Conservation (phyloP, 1,284 basidiomycete species). For the Lentinula novae-zelandiae region DNA sequence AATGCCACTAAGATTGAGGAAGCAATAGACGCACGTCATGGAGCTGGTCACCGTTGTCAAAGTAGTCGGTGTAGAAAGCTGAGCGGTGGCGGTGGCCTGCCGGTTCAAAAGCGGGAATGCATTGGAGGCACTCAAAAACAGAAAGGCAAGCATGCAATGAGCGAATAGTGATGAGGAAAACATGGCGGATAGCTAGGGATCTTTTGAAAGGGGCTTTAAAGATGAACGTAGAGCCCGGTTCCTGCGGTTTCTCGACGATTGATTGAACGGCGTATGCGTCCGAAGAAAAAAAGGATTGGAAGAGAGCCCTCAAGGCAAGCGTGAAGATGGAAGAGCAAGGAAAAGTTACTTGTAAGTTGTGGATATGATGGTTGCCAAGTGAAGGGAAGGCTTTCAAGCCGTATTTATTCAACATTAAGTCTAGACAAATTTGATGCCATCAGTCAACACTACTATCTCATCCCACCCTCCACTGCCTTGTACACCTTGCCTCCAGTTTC, state of each 20-base stretch:
- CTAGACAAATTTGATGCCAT: background rate
- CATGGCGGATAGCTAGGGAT: slow-evolving; percentile 25
- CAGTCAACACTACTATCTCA: slow-evolving; percentile 33
- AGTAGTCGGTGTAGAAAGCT: slow-evolving; percentile 18
- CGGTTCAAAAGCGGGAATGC: slow-evolving; percentile 21
- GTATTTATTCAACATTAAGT: background rate
- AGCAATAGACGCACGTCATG: slow-evolving; percentile 18
- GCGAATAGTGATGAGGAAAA: slow-evolving; percentile 22
- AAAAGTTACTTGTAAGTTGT: slow-evolving; percentile 1
- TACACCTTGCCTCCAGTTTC: slow-evolving; percentile 58
- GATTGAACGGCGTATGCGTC: slow-evolving; percentile 33
- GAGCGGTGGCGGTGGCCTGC: slow-evolving; percentile 8
- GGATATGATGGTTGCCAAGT: slow-evolving; percentile 6
- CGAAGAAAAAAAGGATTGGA: slow-evolving; percentile 42
- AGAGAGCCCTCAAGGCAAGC: slow-evolving; percentile 52
- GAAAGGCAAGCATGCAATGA: slow-evolving; percentile 28
- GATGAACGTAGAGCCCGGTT: slow-evolving; percentile 42
- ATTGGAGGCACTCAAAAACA: slow-evolving; percentile 24
- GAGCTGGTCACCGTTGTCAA: slow-evolving; percentile 20
- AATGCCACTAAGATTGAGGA: background rate
- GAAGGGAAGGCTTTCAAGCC: background rate
- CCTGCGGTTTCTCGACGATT: slow-evolving; percentile 45
- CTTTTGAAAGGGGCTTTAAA: slow-evolving; percentile 27
- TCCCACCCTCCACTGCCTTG: slow-evolving; percentile 68
- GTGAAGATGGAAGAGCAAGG: slow-evolving; percentile 23